Percentiles rank a stretch among this genome's conserved stretches.
phyloP scores from a whole-genome alignment of 805 yeast genomes.

The Candida dendrica region DNA sequence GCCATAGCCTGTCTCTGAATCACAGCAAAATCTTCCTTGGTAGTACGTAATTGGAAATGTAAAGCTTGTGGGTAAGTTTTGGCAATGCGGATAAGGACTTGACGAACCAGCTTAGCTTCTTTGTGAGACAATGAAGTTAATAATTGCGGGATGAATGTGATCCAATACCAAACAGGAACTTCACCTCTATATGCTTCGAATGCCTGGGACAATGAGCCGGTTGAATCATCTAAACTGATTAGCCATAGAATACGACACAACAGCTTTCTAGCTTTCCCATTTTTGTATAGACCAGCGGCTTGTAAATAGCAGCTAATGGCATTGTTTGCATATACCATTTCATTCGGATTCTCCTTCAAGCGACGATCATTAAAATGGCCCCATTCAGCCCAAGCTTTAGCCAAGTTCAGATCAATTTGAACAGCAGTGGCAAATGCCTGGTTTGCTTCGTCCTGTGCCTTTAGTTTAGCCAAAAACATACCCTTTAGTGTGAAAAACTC shows the following conservation, averaged over 20 bases:
- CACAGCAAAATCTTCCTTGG: slow-evolving; percentile 88
- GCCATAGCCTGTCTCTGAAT: slow-evolving; percentile 69
- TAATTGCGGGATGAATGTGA: slow-evolving; percentile 91
- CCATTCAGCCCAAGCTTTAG: slow-evolving; percentile 99
- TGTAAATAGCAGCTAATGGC: slow-evolving; percentile 94
- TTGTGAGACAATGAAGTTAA: slow-evolving; percentile 83
- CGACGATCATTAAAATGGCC: slow-evolving; percentile 90
- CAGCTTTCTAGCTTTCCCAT: slow-evolving; percentile 80
- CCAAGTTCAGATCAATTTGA: slow-evolving; percentile 86
- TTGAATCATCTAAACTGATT: slow-evolving; percentile 79
- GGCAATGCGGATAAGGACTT: slow-evolving; percentile 84
- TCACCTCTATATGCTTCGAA: slow-evolving; percentile 92
- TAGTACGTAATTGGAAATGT: slow-evolving; percentile 91
- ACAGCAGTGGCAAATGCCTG: slow-evolving; percentile 98
- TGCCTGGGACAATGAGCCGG: slow-evolving; percentile 75
- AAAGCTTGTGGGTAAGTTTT: slow-evolving; percentile 96
- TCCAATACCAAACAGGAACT: slow-evolving; percentile 99
- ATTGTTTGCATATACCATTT: slow-evolving; percentile 79
- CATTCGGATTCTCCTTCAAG: slow-evolving; percentile 75
- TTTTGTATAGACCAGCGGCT: slow-evolving; percentile 95
- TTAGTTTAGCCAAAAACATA: slow-evolving; percentile 89
- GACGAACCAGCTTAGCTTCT: slow-evolving; percentile 86
- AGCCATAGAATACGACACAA: slow-evolving; percentile 91
- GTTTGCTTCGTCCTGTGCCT: slow-evolving; percentile 90
- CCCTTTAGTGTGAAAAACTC: slow-evolving; percentile 97